Evolutionary conservation across 2,329 filamentous ascomycete species (phyloP), one percentile per base, ranked within the genome.

Genomic region (Diplodia mutila): DNA sequence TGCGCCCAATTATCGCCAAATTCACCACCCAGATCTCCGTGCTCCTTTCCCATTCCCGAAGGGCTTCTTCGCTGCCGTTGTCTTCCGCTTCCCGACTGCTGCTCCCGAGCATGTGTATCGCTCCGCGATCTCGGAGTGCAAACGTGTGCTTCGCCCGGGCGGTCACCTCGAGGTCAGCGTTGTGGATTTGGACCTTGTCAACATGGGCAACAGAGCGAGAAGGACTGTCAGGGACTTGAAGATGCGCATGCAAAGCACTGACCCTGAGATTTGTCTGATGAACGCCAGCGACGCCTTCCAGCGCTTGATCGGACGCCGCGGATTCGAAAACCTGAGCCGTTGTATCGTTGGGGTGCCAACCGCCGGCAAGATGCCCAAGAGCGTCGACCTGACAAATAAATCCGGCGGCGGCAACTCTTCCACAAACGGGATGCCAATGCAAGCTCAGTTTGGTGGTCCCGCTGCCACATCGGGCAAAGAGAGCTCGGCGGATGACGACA

Each of bases 151-250:
- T 32, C 89, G 91, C 70, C 90, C 92, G 0, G 90, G 90, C 12
- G 92, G 92, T 0, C 91, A 89, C 74, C 85, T 95, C n/a, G 92
- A 95, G 77, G 81, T 94, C 21, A 90, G 89, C 0, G 89, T 93
- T 46, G 84, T 95, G 1, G 92, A 95, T 70, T 84, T 93, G 12
- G 92, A 95, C 73, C 85, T 95, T 69, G 89, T 93, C 78, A 93
- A 92, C 74, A 93, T 94, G 90, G 92, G 92, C 0, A 89, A 86
- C 66, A 86, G 86, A 16, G 88, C 89, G 1, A 86, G 91, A 6
- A 86, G 89, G 18, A 86, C 89, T 0, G 85, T 94, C 3, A 87
- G 91, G 4, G 85, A 84, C 0, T 80, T 94, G 67, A 94, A 94
- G 78, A 89, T 92, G 73, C 83, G 85, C 39, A 87, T 93, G 72